A percentile compares a stretch with the other conserved stretches of the same genome.
phyloP scores from a whole-genome alignment of 2,329 filamentous ascomycete genomes.

The Hypoxylon sp. region DNA sequence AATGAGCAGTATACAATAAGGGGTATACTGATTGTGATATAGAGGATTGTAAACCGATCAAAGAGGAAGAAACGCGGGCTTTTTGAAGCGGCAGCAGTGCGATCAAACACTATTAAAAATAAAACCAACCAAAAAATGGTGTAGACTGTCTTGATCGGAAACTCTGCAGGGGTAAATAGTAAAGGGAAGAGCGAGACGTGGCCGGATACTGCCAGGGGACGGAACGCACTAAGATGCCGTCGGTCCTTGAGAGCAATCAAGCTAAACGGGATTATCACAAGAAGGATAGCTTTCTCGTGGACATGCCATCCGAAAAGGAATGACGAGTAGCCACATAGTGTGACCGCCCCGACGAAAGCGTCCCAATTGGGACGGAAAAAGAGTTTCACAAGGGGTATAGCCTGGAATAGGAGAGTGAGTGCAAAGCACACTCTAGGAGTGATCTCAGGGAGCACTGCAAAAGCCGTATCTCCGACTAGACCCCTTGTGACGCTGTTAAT shows the following conservation, averaged over 20 bases:
- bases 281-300: slow-evolving; percentile 95
- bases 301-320: slow-evolving; percentile 99
- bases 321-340: slow-evolving; percentile 93
- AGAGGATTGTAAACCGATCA: slow-evolving; percentile 90
- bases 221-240: slow-evolving; percentile 90
- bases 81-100: slow-evolving; percentile 85
- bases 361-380: slow-evolving; percentile 88
- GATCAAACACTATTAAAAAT: slow-evolving; percentile 89
- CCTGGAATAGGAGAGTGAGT: slow-evolving; percentile 86
- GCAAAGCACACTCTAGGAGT: slow-evolving; percentile 84
- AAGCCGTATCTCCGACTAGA: slow-evolving; percentile 92
- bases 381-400: slow-evolving; percentile 84
- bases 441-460: slow-evolving; percentile 92
- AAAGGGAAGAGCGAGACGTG: slow-evolving; percentile 96
- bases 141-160: slow-evolving; percentile 93
- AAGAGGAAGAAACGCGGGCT: slow-evolving; percentile 88
- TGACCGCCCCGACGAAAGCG: slow-evolving; percentile 88
- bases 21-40: slow-evolving; percentile 90
- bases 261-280: slow-evolving; percentile 96
- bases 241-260: slow-evolving; percentile 91
- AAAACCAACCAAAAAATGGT: slow-evolving; percentile 91
- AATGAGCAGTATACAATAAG: slow-evolving; percentile 91
- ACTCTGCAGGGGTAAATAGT: slow-evolving; percentile 91
- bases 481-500: slow-evolving; percentile 92
- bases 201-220: slow-evolving; percentile 90